Evolutionary conservation across 306 rosid genomes (phyloP).

Genomic region (Acacia confusa): DNA sequence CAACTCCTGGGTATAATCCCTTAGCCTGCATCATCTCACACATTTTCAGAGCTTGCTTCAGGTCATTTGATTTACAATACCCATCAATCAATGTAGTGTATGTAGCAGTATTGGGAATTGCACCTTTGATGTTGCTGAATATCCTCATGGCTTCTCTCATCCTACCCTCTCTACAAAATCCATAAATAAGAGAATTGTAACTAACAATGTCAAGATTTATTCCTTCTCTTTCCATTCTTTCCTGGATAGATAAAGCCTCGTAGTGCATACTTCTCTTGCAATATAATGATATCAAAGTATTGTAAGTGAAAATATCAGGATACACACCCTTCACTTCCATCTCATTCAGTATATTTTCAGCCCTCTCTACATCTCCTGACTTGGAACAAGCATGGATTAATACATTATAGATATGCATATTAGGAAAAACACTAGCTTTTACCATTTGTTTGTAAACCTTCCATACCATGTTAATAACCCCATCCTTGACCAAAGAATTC

Average conservation of each 20-base stretch:
- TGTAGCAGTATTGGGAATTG: slow-evolving; percentile 67
- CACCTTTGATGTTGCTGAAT: slow-evolving; percentile 63
- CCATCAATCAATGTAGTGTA: slow-evolving; percentile 88
- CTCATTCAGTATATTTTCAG: slow-evolving; percentile 59
- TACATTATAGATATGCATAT: slow-evolving; percentile 75
- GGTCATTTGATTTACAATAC: slow-evolving; percentile 65
- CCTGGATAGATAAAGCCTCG: too few relatives aligned
- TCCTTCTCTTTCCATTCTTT: slow-evolving; percentile 83
- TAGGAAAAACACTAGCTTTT: slow-evolving; percentile 55
- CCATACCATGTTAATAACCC: slow-evolving; percentile 70
- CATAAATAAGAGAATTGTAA: too few relatives aligned
- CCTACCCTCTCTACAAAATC: slow-evolving; percentile 80
- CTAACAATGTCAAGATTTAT: slow-evolving; percentile 72
- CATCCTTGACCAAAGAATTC: slow-evolving; percentile 68
- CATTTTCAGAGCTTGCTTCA: slow-evolving; percentile 69
- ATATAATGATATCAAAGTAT: slow-evolving; percentile 78
- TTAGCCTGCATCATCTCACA: slow-evolving; percentile 64
- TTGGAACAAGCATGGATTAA: slow-evolving; percentile 82
- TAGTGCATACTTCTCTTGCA: too few relatives aligned
- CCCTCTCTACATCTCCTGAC: slow-evolving; percentile 73
- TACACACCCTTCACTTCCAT: slow-evolving; percentile 63
- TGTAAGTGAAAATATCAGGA: slow-evolving; percentile 83
- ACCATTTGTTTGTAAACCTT: slow-evolving; percentile 64
- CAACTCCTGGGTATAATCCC: slow-evolving; percentile 76
- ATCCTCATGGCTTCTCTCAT: slow-evolving; percentile 83